phyloP scores from a whole-genome alignment of 2,329 filamentous ascomycete species.

The Hypoxylon rubiginosum region DNA sequence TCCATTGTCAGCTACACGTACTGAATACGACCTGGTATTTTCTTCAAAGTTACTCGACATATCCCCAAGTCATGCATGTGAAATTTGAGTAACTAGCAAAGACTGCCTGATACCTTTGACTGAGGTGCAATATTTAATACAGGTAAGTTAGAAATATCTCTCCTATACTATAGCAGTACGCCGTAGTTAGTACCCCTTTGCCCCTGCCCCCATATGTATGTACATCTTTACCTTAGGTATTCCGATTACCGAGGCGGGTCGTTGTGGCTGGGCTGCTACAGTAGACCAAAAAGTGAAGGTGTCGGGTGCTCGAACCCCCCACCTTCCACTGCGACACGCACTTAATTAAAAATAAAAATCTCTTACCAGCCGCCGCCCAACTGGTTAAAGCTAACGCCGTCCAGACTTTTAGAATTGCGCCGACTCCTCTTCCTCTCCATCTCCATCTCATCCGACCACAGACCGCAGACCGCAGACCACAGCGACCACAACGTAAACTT shows the following conservation, averaged over 20 bases:
- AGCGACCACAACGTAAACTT: constrained; percentile 17
- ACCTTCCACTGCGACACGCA: constrained; percentile 36
- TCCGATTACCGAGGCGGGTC: constrained; percentile 8
- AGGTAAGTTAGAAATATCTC: no score
- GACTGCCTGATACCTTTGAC: no score
- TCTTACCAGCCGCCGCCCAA: constrained; percentile 28
- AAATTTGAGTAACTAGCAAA: neutral
- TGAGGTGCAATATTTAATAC: no score
- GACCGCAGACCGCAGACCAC: neutral
- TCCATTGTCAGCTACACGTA: neutral
- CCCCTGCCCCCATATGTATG: no score
- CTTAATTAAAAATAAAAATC: constrained; percentile 28
- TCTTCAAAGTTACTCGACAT: neutral
- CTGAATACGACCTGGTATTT: neutral
- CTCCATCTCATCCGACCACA: constrained; percentile 4
- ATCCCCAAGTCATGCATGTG: neutral
- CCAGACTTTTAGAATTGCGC: constrained; percentile 12
- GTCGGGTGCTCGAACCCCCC: neutral
- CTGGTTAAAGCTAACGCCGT: constrained; percentile 20
- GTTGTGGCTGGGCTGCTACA: constrained; percentile 18
- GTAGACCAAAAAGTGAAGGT: neutral
- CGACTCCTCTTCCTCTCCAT: constrained; percentile 29
- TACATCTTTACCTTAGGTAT: no score
- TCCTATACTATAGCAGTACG: no score
- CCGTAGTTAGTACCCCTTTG: no score